Evolutionary conservation across 768 basidiomycete species (phyloP), one percentile per base, ranked within the genome.

Genomic region (Cytidiella melzeri): DNA sequence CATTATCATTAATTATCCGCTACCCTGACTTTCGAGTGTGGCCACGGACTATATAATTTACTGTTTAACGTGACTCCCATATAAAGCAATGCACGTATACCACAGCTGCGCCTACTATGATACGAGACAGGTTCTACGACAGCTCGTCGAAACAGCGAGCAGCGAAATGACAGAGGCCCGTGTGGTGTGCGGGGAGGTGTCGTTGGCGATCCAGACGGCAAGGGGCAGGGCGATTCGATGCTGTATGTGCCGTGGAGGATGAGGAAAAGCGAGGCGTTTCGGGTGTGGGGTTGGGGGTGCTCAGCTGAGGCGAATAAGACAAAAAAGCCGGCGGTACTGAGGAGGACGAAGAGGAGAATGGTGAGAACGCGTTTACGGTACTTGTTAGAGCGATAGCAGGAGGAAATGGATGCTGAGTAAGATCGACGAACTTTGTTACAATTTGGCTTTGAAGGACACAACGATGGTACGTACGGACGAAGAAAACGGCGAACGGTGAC

Each of bases 171-270:
- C 68, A 1, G 81, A 80, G 1, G 80, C 83, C 15, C 82, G 74
- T 24, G 79, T 69, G 38, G 71, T 63, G 30, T 34, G 30, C 28
- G 76, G 52, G 27, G 47, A 42, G 47, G 52, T 69, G 65, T 83
- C 83, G 64, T 84, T 83, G 10, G 81, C 74, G 46, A 68, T 64
- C 83, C 83, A 84, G 0, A 80, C 76, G 3, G 70, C 70, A 24
- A 80, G 61, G 0, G 79, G 68, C 2, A 81, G 79, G 3, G 75
- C 78, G 1, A n/a, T n/a, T n/a, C n/a, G n/a, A 69, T 61, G n/a
- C 72, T 64, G 60, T 83, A 83, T 1, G 72, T 66, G 13, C 81
- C 79, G 0, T 73, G 58, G 19, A 81, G 67, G 4, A 72, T 72
- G 44, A 83, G 66, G 68, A 81, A 83, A 2, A 83, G 67, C 12